Percentiles rank a stretch among this genome's conserved stretches.
Evolutionary conservation across 176 grass and related monocot genomes (phyloP).

Genomic region (Typha latifolia): DNA sequence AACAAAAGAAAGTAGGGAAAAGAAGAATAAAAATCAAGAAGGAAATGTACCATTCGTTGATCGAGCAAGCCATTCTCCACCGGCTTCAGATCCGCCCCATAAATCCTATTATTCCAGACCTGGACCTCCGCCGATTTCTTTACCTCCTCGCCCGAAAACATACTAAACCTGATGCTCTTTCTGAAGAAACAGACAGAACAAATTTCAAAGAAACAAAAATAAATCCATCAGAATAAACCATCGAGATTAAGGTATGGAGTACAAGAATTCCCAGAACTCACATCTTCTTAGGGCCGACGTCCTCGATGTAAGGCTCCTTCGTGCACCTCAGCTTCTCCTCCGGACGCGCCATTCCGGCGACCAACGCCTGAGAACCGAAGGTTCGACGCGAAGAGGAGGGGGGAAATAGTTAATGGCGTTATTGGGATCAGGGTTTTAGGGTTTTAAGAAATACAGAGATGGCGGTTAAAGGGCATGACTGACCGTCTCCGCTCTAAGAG

Average conservation of each 20-base stretch:
- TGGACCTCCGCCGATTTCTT: conserved; percentile 52
- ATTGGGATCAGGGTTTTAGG: too few relatives aligned
- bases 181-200: conserved; percentile 26
- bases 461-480: too few relatives aligned
- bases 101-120: conserved; percentile 64
- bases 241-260: background rate
- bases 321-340: conserved; percentile 83
- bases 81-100: conserved; percentile 23
- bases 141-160: conserved; percentile 62
- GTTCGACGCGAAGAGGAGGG: too few relatives aligned
- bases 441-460: too few relatives aligned
- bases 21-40: background rate
- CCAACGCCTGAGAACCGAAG: background rate
- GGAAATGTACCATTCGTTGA: conserved; percentile 44
- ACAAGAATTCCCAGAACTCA: conserved; percentile 9
- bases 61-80: conserved; percentile 62
- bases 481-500: too few relatives aligned
- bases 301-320: conserved; percentile 86
- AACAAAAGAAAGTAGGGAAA: background rate
- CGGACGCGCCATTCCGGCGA: conserved; percentile 24
- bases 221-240: background rate
- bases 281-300: conserved; percentile 50
- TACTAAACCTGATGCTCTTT: conserved; percentile 74
- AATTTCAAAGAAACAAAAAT: background rate
- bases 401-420: too few relatives aligned